Evolutionary conservation across 108 stramenopile species (phyloP).

Genomic region (Cyclotella sp.): DNA sequence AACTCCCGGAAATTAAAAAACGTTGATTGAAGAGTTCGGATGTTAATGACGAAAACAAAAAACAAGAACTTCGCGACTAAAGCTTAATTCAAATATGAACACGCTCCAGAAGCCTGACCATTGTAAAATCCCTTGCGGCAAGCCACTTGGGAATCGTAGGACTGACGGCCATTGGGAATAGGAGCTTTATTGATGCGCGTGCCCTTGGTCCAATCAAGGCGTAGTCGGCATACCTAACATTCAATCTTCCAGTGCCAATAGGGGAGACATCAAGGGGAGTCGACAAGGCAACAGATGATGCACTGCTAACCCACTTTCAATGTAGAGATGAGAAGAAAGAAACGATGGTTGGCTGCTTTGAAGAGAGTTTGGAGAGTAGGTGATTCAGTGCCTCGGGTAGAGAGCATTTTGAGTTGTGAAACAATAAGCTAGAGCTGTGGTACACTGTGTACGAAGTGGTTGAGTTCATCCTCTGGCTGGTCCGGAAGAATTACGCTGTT

Average conservation of each 20-base stretch:
- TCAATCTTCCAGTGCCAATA: background rate
- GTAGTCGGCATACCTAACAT: background rate
- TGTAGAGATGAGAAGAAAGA: too few relatives aligned
- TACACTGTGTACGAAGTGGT: too few relatives aligned
- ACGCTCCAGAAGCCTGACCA: constrained; percentile 14
- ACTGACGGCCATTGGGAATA: constrained; percentile 3
- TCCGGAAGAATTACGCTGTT: too few relatives aligned
- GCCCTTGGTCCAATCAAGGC: background rate
- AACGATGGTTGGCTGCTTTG: too few relatives aligned
- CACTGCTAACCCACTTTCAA: too few relatives aligned
- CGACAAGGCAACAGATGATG: background rate
- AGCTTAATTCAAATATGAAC: background rate
- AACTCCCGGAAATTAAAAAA: too few relatives aligned
- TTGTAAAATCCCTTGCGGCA: constrained; percentile 22
- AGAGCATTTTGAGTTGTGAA: too few relatives aligned
- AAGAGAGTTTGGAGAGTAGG: too few relatives aligned
- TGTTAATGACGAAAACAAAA: background rate
- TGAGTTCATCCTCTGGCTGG: too few relatives aligned
- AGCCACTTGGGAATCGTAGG: background rate
- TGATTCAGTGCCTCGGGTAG: too few relatives aligned
- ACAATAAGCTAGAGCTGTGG: too few relatives aligned
- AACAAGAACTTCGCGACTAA: background rate
- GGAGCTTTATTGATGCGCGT: constrained; percentile 7
- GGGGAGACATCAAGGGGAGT: constrained; percentile 1
- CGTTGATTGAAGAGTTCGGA: background rate